Conservation (phyloP, 306 rosid species). For the Gleditsia sinensis region DNA sequence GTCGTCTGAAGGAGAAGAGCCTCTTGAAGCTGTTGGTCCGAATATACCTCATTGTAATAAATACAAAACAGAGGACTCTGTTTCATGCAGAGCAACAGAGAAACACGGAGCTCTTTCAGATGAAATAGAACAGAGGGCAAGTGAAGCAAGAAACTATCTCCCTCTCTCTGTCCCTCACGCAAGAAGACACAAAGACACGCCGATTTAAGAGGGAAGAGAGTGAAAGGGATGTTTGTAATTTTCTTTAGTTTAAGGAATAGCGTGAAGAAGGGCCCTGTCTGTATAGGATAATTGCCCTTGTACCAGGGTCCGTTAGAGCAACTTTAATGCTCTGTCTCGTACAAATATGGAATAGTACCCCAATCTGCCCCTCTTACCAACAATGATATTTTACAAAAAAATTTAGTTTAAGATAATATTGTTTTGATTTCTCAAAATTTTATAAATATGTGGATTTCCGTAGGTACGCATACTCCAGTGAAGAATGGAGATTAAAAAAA, state of each 20-base stretch:
- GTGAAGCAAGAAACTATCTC: not conserved
- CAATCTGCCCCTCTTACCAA: too few relatives aligned
- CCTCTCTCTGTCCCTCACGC: slow-evolving; percentile 25
- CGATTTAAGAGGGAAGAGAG: slow-evolving; percentile 32
- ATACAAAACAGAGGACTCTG: slow-evolving; percentile 42
- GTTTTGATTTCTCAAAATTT: too few relatives aligned
- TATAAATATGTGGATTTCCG: too few relatives aligned
- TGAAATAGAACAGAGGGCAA: slow-evolving; percentile 21
- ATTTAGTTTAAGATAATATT: too few relatives aligned
- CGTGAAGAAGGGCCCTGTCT: slow-evolving; percentile 28
- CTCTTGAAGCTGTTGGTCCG: slow-evolving; percentile 68
- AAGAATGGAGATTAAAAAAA: too few relatives aligned
- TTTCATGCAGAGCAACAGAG: slow-evolving; percentile 46
- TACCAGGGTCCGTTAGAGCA: slow-evolving; percentile 28
- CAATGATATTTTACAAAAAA: too few relatives aligned
- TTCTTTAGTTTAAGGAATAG: slow-evolving; percentile 19
- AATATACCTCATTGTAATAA: slow-evolving; percentile 65
- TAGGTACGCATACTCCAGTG: too few relatives aligned
- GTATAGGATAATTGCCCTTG: slow-evolving; percentile 26
- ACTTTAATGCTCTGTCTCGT: slow-evolving; percentile 42
- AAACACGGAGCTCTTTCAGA: not conserved
- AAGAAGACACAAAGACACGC: slow-evolving; percentile 2
- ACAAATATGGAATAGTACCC: too few relatives aligned
- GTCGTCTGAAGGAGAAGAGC: slow-evolving; percentile 72
- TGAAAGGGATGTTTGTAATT: slow-evolving; percentile 39